These are phyloP conservation scores for Bipolaris sorokiniana DNA, from an alignment of 2,329 filamentous ascomycete species.

Conservation along the genomic window DNA sequence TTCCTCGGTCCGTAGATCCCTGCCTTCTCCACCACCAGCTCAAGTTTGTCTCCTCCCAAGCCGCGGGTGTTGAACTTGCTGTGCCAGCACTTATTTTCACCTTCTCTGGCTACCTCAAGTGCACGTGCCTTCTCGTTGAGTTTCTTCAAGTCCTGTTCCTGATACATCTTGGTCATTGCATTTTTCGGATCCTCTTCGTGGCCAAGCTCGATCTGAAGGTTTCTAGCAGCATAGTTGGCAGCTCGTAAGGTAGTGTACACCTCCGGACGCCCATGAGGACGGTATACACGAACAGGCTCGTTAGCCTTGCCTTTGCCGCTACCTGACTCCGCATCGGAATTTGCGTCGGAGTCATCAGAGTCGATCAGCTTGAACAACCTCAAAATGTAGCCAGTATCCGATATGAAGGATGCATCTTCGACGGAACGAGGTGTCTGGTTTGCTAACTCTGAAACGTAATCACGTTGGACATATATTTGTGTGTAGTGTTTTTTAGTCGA, in stretches of 20 bases:
- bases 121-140: constrained; percentile 22
- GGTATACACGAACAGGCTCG: constrained; percentile 12
- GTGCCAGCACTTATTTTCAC: constrained; percentile 26
- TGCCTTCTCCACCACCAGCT: constrained; percentile 31
- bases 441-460: constrained; percentile 17
- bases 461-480: constrained; percentile 29
- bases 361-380: constrained; percentile 27
- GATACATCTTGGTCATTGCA: constrained; percentile 19
- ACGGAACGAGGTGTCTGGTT: constrained; percentile 10
- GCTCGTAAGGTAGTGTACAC: constrained; percentile 30
- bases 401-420: constrained; percentile 18
- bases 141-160: constrained; percentile 16
- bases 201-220: constrained; percentile 34
- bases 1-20: constrained; percentile 38
- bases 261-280: constrained; percentile 21
- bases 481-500: constrained; percentile 13
- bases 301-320: not conserved
- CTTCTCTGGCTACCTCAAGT: constrained; percentile 10
- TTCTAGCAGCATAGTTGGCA: constrained; percentile 36
- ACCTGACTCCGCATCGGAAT: not conserved
- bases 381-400: constrained; percentile 30
- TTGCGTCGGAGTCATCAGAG: not conserved
- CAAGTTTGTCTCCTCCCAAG: constrained; percentile 24
- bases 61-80: constrained; percentile 33
- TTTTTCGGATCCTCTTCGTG: constrained; percentile 20